Percentiles rank a stretch among this genome's conserved stretches.
phyloP scores from a whole-genome alignment of 768 basidiomycete species.

The Favolaschia claudopus region DNA sequence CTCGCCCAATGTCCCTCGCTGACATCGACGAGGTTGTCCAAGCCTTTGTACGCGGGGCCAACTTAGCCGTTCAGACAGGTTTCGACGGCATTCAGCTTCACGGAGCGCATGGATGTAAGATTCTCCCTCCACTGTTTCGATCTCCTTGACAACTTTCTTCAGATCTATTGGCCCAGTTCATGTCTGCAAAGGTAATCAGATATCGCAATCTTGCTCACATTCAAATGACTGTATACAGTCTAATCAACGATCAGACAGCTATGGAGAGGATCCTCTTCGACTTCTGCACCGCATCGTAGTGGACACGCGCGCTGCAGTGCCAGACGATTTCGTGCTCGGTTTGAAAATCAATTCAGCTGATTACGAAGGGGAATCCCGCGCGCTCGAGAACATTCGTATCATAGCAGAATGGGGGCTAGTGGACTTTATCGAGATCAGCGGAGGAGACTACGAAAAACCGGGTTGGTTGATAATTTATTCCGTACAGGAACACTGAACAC shows the following conservation, averaged over 20 bases:
- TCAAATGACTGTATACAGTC: constrained; percentile 20
- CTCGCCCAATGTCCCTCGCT: constrained; percentile 58
- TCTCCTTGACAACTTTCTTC: constrained; percentile 1
- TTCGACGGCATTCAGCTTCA: constrained; percentile 92
- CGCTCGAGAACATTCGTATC: constrained; percentile 64
- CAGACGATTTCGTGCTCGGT: constrained; percentile 71
- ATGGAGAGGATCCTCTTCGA: constrained; percentile 53
- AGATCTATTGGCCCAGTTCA: constrained; percentile 84
- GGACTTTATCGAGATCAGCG: constrained; percentile 90
- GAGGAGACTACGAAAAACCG: constrained; percentile 85
- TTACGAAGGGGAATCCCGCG: constrained; percentile 61
- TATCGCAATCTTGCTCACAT: background rate
- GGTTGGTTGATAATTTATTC: constrained; percentile 48
- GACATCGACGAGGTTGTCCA: constrained; percentile 71
- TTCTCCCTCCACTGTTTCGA: background rate
- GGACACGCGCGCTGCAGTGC: constrained; percentile 61
- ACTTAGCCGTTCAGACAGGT: constrained; percentile 67
- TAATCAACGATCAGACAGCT: constrained; percentile 63
- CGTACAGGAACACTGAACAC: no score
- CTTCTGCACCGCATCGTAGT: constrained; percentile 64
- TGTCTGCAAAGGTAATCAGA: constrained; percentile 69
- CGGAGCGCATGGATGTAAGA: constrained; percentile 85
- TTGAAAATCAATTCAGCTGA: constrained; percentile 86
- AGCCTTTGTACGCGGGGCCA: constrained; percentile 73
- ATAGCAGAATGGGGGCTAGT: constrained; percentile 71